A percentile compares a stretch with the other conserved stretches of the same genome.
Conservation (phyloP, 352 stramenopile species). For the Aphanomyces stellatus region DNA sequence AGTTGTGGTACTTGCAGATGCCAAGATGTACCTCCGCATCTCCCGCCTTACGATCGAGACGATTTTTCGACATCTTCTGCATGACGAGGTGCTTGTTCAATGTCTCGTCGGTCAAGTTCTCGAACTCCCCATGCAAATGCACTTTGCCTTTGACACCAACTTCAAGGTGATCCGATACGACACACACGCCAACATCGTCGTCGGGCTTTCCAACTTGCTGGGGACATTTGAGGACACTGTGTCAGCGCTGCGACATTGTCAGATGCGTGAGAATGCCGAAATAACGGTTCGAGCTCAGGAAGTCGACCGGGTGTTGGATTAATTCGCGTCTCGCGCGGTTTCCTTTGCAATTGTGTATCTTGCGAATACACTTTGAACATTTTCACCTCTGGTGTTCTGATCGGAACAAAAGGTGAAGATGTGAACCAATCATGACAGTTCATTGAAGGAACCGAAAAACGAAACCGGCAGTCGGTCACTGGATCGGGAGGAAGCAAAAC, state of each 20-base stretch:
- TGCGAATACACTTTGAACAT: no score
- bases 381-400: no score
- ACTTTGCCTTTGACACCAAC: background rate
- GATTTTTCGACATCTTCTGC: slow-evolving; percentile 1
- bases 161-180: background rate
- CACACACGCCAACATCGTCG: background rate
- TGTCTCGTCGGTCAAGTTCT: background rate
- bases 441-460: no score
- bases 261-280: background rate
- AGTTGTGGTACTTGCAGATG: background rate
- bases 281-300: no score
- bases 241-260: background rate
- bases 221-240: background rate
- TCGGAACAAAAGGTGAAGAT: no score
- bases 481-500: no score
- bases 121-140: background rate
- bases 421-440: no score
- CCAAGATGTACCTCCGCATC: background rate
- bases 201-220: background rate
- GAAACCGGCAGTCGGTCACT: no score
- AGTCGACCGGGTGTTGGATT: no score
- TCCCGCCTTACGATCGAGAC: background rate
- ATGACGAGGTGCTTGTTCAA: slow-evolving; percentile 5
- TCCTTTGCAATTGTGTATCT: no score
- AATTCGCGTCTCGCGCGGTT: no score